Evolutionary conservation across 805 yeast genomes (phyloP).

Genomic region (Teunomyces kruisii): DNA sequence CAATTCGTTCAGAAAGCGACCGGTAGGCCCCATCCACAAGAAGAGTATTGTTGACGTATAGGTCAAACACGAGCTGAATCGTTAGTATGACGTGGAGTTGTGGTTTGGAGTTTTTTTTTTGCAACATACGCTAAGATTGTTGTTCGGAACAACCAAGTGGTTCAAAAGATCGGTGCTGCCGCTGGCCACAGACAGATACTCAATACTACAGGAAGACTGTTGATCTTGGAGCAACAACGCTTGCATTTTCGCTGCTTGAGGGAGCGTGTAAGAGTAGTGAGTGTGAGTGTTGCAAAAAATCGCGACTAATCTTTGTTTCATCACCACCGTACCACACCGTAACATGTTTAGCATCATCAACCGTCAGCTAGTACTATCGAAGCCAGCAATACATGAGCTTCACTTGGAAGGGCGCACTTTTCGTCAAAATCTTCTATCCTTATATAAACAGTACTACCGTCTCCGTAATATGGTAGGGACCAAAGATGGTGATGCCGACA

Average conservation of each 20-base stretch:
- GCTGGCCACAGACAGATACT: not conserved
- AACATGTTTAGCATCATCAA: not conserved
- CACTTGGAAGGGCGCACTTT: not conserved
- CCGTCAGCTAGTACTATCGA: conserved; percentile 1
- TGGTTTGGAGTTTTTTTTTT: no score
- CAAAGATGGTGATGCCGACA: conserved; percentile 4
- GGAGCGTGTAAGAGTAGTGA: not conserved
- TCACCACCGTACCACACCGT: not conserved
- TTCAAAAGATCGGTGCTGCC: not conserved
- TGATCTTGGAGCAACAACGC: not conserved
- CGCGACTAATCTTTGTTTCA: not conserved
- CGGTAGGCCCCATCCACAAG: not conserved
- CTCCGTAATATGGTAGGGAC: conserved; percentile 25
- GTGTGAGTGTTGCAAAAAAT: conserved; percentile 2
- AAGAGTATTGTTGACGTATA: not conserved
- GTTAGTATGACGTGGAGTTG: not conserved
- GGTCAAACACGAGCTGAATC: not conserved
- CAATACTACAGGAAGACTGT: not conserved
- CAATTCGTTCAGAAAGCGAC: not conserved
- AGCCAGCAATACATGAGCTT: not conserved
- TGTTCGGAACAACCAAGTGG: not conserved
- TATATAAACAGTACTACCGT: conserved; percentile 33
- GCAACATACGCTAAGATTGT: not conserved
- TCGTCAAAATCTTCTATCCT: conserved; percentile 12
- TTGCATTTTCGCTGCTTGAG: not conserved